A percentile compares a stretch with the other conserved stretches of the same genome.
phyloP scores from a whole-genome alignment of 495 filamentous ascomycete genomes.

The Penicillium verhagenii region DNA sequence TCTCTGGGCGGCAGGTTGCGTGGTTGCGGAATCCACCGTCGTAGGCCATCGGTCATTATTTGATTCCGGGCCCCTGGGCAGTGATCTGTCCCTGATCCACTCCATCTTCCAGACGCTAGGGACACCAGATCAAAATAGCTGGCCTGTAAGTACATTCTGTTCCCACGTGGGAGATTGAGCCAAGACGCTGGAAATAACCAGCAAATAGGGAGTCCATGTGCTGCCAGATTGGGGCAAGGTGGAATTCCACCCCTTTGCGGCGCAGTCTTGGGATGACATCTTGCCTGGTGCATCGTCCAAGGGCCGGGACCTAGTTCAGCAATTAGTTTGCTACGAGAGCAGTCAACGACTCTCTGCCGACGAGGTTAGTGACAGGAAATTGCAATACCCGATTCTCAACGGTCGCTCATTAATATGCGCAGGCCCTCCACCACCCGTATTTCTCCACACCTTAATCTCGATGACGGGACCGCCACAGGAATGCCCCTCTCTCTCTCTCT shows the following conservation, averaged over 20 bases:
- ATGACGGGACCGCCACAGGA: constrained; percentile 1
- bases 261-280: constrained; percentile 53
- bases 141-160: constrained; percentile 62
- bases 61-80: constrained; percentile 82
- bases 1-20: constrained; percentile 86
- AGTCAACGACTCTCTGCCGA: constrained; percentile 46
- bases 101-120: constrained; percentile 89
- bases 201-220: constrained; percentile 46
- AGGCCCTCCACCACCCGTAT: constrained; percentile 43
- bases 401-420: constrained; percentile 15
- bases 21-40: constrained; percentile 65
- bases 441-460: constrained; percentile 28
- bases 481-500: no score
- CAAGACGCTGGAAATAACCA: constrained; percentile 12
- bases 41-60: constrained; percentile 62
- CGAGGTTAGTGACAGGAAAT: constrained; percentile 43
- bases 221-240: constrained; percentile 70
- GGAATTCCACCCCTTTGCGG: constrained; percentile 53
- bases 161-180: neutral
- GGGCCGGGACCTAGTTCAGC: constrained; percentile 53
- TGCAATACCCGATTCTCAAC: neutral
- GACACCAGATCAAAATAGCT: constrained; percentile 71
- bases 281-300: constrained; percentile 47
- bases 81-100: constrained; percentile 83
- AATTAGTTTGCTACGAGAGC: constrained; percentile 58